Percentiles rank a stretch among this genome's conserved stretches.
These are phyloP conservation scores for Pisolithus sp. DNA, from an alignment of 768 basidiomycete genomes.

Conservation along the genomic window DNA sequence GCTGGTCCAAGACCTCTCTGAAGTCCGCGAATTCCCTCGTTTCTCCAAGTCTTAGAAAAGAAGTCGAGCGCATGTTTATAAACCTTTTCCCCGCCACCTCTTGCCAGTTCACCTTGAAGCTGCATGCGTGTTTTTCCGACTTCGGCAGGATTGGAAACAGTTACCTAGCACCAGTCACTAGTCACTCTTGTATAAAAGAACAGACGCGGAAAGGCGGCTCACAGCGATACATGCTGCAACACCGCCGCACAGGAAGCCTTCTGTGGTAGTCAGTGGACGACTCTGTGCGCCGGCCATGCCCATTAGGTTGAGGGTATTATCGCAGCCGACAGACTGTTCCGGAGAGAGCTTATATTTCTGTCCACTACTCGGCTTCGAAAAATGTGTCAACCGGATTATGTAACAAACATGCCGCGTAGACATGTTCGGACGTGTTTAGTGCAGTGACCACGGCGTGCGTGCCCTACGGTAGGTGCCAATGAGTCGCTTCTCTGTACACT, in stretches of 20 bases:
- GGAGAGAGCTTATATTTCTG: background rate
- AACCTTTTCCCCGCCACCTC: slow-evolving; percentile 60
- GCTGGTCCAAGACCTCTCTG: slow-evolving; percentile 91
- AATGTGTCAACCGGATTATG: background rate
- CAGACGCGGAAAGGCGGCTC: slow-evolving; percentile 3
- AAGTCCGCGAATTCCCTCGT: slow-evolving; percentile 87
- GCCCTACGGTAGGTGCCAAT: too few species aligned
- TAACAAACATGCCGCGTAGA: background rate
- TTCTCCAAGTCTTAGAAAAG: slow-evolving; percentile 76
- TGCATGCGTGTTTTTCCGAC: slow-evolving; percentile 89
- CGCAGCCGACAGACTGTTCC: background rate
- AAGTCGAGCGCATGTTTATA: slow-evolving; percentile 91
- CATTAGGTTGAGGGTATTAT: background rate
- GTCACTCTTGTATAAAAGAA: background rate
- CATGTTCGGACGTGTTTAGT: too few species aligned
- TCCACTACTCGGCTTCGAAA: too few species aligned
- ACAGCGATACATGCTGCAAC: slow-evolving; percentile 90
- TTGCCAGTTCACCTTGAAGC: slow-evolving; percentile 90
- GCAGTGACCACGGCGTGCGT: too few species aligned
- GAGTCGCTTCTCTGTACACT: slow-evolving; percentile 6
- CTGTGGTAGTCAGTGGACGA: slow-evolving; percentile 53
- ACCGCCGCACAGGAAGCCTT: slow-evolving; percentile 86
- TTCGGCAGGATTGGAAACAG: slow-evolving; percentile 72
- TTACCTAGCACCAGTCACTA: slow-evolving; percentile 46
- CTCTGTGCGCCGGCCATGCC: slow-evolving; percentile 14